Base-by-base conservation (phyloP, 495 filamentous ascomycete genomes). In the Staphylotrichum tortipilum region DNA sequence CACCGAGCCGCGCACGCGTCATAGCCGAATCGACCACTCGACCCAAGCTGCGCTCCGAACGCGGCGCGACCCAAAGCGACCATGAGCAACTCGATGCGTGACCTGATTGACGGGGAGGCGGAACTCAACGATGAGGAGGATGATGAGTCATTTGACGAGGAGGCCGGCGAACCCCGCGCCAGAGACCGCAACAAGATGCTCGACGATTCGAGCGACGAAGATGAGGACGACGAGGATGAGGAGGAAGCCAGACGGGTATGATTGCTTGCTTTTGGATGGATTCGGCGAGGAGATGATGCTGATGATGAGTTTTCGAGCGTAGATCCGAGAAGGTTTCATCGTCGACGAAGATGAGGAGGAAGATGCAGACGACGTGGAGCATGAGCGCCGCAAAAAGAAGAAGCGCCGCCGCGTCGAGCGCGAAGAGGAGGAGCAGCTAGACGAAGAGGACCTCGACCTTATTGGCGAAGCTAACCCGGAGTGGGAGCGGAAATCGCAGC, bases 401-500 rank as follows among this genome's bases (percentile, higher is more conserved):
- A 91, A 89, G 70, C 79, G 86, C 45, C 76, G 85, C 33, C 75
- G 79, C 40, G 79, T 83, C 54, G 80, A 84, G 41, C 85, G 88
- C 51, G 86, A 87, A 45, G 90, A 94, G 55, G 91, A 95, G 61
- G 91, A 89, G 44, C 79, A 78, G 37, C 76, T 98, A 14, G 94
- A 97, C 56, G 91, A 95, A 47, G 92, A 98, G 68, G 92, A 98
- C 77, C 68, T 98, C 43, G 94, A 97, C 66, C 74, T 98, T 29
- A 94, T 98, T 54, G 89, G 86, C 6, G 85, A 89, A 58, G 77
- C 78, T 44, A 78, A 79, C 56, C 85, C 85, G 2, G 79, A 82
- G 30, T 80, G 80, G 60, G 79, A 86, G 57, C 78, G 80, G 17
- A 77, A 78, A 47, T 67, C 77, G 23, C 64, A 81, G 24, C 63